Percentiles rank a stretch among this genome's conserved stretches.
Evolutionary conservation across 768 basidiomycete species (phyloP).

Genomic region (Tulasnella sp.): DNA sequence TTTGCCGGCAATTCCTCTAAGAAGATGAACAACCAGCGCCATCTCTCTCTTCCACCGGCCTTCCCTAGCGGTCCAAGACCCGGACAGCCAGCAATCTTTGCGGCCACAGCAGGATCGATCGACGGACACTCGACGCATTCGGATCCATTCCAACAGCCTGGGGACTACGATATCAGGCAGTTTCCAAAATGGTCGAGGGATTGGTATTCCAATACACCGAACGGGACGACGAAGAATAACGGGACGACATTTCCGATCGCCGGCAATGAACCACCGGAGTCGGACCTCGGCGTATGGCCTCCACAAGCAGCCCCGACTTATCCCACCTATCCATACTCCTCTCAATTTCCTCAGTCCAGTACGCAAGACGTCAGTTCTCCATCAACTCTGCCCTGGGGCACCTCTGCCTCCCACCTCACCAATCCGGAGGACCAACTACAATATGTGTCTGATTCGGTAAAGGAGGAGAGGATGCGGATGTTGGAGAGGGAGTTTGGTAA

Average conservation of each 20-base stretch:
- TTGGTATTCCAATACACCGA: constrained; percentile 52
- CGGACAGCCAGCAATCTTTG: background rate
- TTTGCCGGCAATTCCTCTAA: background rate
- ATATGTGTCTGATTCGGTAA: constrained; percentile 42
- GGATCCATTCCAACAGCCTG: background rate
- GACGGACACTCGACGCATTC: background rate
- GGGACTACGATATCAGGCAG: constrained; percentile 14
- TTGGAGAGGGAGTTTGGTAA: constrained; percentile 61
- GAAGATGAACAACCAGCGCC: constrained; percentile 10
- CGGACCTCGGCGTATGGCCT: constrained; percentile 27
- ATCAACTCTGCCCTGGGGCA: constrained; percentile 11
- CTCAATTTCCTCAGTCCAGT: background rate
- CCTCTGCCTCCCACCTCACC: background rate
- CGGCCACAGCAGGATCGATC: background rate
- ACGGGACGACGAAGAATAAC: constrained; percentile 18
- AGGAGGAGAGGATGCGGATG: constrained; percentile 68
- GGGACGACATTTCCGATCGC: background rate
- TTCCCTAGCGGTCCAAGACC: background rate
- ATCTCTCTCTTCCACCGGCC: constrained; percentile 20
- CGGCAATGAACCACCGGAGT: background rate
- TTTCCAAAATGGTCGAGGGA: constrained; percentile 62
- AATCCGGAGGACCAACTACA: background rate
- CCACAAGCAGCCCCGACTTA: constrained; percentile 29
- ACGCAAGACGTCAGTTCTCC: background rate
- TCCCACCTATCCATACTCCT: constrained; percentile 26